phyloP scores from a whole-genome alignment of 768 basidiomycete species.

The Tulasnella sp. region DNA sequence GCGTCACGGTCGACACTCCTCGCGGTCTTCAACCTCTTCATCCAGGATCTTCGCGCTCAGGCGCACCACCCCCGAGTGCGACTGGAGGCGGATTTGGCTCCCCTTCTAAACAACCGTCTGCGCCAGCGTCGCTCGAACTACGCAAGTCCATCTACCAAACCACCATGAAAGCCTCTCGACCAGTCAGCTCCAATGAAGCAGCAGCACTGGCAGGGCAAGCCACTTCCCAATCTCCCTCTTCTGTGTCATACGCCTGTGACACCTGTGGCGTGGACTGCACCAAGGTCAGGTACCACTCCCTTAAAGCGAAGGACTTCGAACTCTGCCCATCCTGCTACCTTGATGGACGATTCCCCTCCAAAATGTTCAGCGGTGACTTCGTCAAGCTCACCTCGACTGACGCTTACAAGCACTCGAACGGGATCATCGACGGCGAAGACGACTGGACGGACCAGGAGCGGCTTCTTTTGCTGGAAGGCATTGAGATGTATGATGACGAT shows the following conservation, averaged over 20 bases:
- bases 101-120: constrained; percentile 30
- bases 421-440: constrained; percentile 34
- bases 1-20: constrained; percentile 92
- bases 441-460: constrained; percentile 88
- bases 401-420: constrained; percentile 30
- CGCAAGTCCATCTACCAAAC: constrained; percentile 83
- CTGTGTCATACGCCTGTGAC: constrained; percentile 64
- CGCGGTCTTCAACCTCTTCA: constrained; percentile 89
- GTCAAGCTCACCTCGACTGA: constrained; percentile 57
- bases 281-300: constrained; percentile 73
- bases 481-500: constrained; percentile 98
- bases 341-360: constrained; percentile 91
- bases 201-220: constrained; percentile 46
- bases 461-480: constrained; percentile 79
- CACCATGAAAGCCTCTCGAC: constrained; percentile 68
- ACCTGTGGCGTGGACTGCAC: constrained; percentile 95
- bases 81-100: constrained; percentile 30
- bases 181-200: constrained; percentile 59
- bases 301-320: constrained; percentile 86
- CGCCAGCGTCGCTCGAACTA: constrained; percentile 72
- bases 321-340: constrained; percentile 89
- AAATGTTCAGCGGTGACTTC: constrained; percentile 96
- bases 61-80: constrained; percentile 41
- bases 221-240: constrained; percentile 19
- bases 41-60: constrained; percentile 45